These are phyloP conservation scores for Arthroderma sp. DNA, from an alignment of 2,329 filamentous ascomycete genomes.

Conservation along the genomic window DNA sequence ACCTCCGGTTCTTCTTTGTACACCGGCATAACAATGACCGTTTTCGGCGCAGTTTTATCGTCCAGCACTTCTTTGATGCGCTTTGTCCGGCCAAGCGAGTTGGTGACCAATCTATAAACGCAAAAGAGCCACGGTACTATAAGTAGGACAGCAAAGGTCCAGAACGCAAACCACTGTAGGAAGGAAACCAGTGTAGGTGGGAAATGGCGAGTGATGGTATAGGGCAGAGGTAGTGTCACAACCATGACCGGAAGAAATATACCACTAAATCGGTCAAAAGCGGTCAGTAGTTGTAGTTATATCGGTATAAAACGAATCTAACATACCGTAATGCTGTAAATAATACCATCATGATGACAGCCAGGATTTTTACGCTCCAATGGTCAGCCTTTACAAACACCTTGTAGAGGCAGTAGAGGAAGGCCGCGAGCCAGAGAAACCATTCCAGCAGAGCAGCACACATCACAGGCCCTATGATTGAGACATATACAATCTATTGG, in stretches of 20 bases:
- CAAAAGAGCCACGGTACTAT: constrained; percentile 88
- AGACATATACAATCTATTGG: constrained; percentile 65
- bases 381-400: constrained; percentile 82
- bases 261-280: constrained; percentile 35
- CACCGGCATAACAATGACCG: constrained; percentile 92
- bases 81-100: constrained; percentile 68
- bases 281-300: constrained; percentile 4
- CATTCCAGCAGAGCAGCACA: constrained; percentile 78
- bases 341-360: constrained; percentile 57
- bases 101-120: constrained; percentile 78
- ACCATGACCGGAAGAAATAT: constrained; percentile 92
- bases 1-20: constrained; percentile 84
- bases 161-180: constrained; percentile 92
- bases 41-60: constrained; percentile 76
- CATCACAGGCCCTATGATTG: constrained; percentile 70
- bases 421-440: constrained; percentile 89
- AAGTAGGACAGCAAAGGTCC: constrained; percentile 73
- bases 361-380: constrained; percentile 66
- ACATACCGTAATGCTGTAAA: constrained; percentile 65
- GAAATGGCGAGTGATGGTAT: constrained; percentile 57
- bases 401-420: constrained; percentile 80
- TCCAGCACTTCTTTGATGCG: constrained; percentile 74
- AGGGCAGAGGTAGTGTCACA: constrained; percentile 74
- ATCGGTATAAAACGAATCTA: not conserved
- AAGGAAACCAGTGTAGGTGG: constrained; percentile 53